Base-by-base conservation (phyloP, 2,329 filamentous ascomycete genomes). In the Ceratocystis papillata region DNA sequence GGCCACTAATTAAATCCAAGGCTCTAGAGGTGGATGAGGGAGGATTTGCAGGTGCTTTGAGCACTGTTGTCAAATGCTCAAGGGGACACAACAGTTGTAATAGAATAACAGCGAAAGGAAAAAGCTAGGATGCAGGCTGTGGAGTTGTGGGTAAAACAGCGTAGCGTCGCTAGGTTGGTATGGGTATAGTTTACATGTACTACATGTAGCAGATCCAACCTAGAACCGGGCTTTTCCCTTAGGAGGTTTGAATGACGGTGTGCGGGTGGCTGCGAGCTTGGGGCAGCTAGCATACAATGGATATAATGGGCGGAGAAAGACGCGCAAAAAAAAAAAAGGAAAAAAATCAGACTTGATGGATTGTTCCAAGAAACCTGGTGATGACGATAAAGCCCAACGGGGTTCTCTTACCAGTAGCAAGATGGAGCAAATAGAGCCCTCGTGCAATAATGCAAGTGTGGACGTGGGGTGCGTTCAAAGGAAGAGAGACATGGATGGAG, bases 381-480 rank as follows among this genome's bases (percentile, higher is more conserved):
- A 15, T 53, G 48, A 53, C 22, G 22, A 53, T 53, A 25, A 53
- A 5, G 48, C 22, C 25, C 48, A 53, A 28, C 10, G 8, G 48
- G 20, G 48, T 53, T 25, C 2, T 53, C 48, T 53, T 25, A 53
- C 48, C 48, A 28, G 20, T 53, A 22, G 33, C 33, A 37, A 37
- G 33, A 37, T 37, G 33, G 33, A 37, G 37, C 48, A 28, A 7
- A 25, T 25, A 28, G 25, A 25, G 48, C 48, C 48, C 25, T 25
- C 20, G 10, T 6, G 48, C 48, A 53, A 53, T 53, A 22, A 53
- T 53, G 48, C 48, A 53, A 41, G 37, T 41, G 37, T 41, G 37
- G 37, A 25, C 48, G 48, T 53, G 48, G 48, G 48, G 48, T 53
- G 48, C 8, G 48, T 53, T 53, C 48, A 53, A 53, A 53, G 48